Evolutionary conservation across 129 eudicot species (phyloP), one percentile per base, ranked within the genome.

Genomic region (Chrysanthemum lavandulifolium): DNA sequence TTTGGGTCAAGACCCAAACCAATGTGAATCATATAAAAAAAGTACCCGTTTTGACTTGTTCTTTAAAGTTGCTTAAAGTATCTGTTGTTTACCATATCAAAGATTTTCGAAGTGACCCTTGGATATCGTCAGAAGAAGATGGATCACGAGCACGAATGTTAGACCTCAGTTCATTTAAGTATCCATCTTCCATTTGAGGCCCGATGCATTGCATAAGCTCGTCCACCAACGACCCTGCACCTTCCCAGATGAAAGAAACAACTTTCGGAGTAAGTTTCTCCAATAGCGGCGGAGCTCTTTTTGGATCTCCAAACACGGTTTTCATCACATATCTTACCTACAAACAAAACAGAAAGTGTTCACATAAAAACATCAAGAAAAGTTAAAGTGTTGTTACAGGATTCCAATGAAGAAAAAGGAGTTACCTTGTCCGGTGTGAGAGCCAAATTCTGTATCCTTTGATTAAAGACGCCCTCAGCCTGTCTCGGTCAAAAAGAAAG

Each of bases 381-480:
- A 16, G 33, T 11, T 16, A 57, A 70, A 18, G 47, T 7, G 47
- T 40, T 40, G 47, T 40, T 7, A 13, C 61, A 51, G 13, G 66
- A 50, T 72, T 18, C 10, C 48, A 10, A 13, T 69, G 61, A 48
- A 16, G 56, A 52, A 51, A 62, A 53, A 21, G 29, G 33, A 29
- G 40, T 69, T 75, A 90, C 99, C 99, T 95, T 95, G 78, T 95
- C 97, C 18, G 91, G 78, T 13, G 99, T 95, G 65, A 95, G 97
- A 79, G 99, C 99, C 85, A 95, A 80, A 86, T 95, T 95, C 75
- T 90, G 97, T 73, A 95, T 94, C 81, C 97, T 84, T 78, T 95
- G 99, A 67, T 86, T 88, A 81, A 88, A 95, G 18, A 95, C 99
- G 61, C 99, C 99, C 82, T 95, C 99, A 6, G 99, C 99, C 94